phyloP scores from a whole-genome alignment of 2,329 filamentous ascomycete genomes.

The Aureobasidium mangrovei region DNA sequence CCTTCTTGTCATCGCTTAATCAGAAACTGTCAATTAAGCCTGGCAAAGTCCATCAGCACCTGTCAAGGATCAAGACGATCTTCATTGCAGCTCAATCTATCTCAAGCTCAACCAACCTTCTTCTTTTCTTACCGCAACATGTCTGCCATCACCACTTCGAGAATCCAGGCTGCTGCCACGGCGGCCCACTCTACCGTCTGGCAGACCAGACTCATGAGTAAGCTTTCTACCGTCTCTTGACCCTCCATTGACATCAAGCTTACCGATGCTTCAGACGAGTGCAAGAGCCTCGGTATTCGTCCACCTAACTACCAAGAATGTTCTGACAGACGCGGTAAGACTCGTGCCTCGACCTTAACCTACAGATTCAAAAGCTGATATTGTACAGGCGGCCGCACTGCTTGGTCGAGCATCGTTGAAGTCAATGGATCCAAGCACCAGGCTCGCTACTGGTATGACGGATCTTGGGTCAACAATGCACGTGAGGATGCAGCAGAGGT shows the following conservation, averaged over 20 bases:
- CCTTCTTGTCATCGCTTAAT: not conserved
- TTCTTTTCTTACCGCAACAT: not conserved
- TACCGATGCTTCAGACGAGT: slow-evolving; percentile 38
- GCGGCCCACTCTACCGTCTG: slow-evolving; percentile 17
- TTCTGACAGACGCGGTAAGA: slow-evolving; percentile 15
- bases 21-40: not conserved
- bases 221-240: slow-evolving; percentile 4
- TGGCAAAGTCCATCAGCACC: not conserved
- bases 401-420: slow-evolving; percentile 78
- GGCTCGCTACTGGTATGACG: slow-evolving; percentile 89
- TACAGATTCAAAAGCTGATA: not conserved
- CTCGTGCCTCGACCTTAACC: not conserved
- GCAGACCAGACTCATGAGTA: slow-evolving; percentile 26
- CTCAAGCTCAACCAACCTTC: not conserved
- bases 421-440: slow-evolving; percentile 55
- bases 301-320: slow-evolving; percentile 15
- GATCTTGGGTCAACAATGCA: slow-evolving; percentile 77
- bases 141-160: slow-evolving; percentile 14
- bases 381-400: slow-evolving; percentile 68
- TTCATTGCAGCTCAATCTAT: not conserved
- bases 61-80: not conserved
- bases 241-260: not conserved
- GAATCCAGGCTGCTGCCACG: slow-evolving; percentile 12
- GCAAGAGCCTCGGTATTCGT: slow-evolving; percentile 13
- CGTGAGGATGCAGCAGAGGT: slow-evolving; percentile 86